A percentile compares a stretch with the other conserved stretches of the same genome.
phyloP scores from a whole-genome alignment of 1,284 basidiomycete species.

The Somion occarium region DNA sequence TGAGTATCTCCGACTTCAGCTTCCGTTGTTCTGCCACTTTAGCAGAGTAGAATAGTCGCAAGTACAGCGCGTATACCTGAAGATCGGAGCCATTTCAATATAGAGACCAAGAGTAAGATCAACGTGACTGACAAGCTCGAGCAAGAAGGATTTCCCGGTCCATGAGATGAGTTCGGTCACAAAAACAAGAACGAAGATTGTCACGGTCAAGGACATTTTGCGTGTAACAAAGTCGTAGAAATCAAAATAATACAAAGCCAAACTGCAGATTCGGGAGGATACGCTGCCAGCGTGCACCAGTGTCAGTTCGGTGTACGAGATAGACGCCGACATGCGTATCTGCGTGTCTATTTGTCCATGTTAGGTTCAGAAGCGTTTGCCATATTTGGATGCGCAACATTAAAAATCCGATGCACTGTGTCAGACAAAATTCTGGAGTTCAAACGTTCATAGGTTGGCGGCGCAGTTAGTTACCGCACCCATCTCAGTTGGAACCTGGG shows the following conservation, averaged over 20 bases:
- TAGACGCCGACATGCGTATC: background rate
- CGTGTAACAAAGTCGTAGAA: background rate
- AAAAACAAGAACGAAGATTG: constrained; percentile 80
- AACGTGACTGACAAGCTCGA: constrained; percentile 60
- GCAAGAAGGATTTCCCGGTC: constrained; percentile 81
- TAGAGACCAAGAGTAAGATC: background rate
- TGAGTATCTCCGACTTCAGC: constrained; percentile 75
- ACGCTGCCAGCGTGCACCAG: constrained; percentile 1
- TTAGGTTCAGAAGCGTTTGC: constrained; percentile 12
- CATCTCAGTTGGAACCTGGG: too few relatives aligned
- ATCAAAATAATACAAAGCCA: background rate
- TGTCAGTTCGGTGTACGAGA: background rate
- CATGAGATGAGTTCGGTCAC: constrained; percentile 79
- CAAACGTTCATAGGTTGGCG: too few relatives aligned
- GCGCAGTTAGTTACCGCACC: too few relatives aligned
- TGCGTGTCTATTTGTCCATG: constrained; percentile 16
- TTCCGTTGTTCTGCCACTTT: constrained; percentile 52
- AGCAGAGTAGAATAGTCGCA: constrained; percentile 57
- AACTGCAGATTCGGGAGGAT: background rate
- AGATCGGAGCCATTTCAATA: constrained; percentile 3
- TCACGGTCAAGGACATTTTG: constrained; percentile 70
- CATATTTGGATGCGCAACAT: background rate
- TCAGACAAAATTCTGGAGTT: too few relatives aligned
- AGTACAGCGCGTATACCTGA: constrained; percentile 68
- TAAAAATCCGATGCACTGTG: too few relatives aligned